Base-by-base conservation (phyloP, 2,329 filamentous ascomycete genomes). In the Diatrype stigma region DNA sequence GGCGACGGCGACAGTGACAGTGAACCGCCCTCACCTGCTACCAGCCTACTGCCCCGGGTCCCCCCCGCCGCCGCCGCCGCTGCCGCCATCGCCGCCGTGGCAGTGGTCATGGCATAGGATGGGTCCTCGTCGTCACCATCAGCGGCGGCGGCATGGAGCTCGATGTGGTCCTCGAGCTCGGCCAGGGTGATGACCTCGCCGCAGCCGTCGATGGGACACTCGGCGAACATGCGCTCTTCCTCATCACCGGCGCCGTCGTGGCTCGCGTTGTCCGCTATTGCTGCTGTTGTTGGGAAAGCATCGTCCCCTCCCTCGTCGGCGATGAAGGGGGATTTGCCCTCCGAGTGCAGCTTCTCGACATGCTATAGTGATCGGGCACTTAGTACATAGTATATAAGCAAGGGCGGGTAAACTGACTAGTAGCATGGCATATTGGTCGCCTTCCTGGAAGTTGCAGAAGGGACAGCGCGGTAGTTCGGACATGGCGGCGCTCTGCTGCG, bases 151-250 rank as follows among this genome's bases (percentile, higher is more conserved):
- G 70, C 63, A 61, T 87, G 84, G 50, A 85, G 70, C 58, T 85
- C 79, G 34, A 85, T 60, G 61, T 87, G 84, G 42, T 72, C 75
- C 16, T 80, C 74, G 34, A 86, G 68, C 58, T 85, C 80, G 16
- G 70, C 64, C 7, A 72, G 59, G 6, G 73, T 66, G 19, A 86
- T 64, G n/a, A 73, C 63, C 63, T 88, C 84, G 30, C 79, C 79
- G 61, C 85, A 89, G 21, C 74, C 77, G 16, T 79, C 75, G 32
- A 76, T 56, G 1, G 79, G 76, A 58, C 83, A 86, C 40, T 77
- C 70, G 21, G 75, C 69, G 60, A 82, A 82, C 16, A 64, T 59
- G 44, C 49, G 56, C 44, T 55, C 54, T 21, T 50, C 56, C 32
- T 47, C 48, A 45, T 52, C n/a, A n/a, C n/a, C n/a, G n/a, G n/a